Percentiles rank a stretch among this genome's conserved stretches.
These are phyloP conservation scores for Cladosporium cucumerinum DNA, from an alignment of 2,329 filamentous ascomycete genomes.

Conservation along the genomic window DNA sequence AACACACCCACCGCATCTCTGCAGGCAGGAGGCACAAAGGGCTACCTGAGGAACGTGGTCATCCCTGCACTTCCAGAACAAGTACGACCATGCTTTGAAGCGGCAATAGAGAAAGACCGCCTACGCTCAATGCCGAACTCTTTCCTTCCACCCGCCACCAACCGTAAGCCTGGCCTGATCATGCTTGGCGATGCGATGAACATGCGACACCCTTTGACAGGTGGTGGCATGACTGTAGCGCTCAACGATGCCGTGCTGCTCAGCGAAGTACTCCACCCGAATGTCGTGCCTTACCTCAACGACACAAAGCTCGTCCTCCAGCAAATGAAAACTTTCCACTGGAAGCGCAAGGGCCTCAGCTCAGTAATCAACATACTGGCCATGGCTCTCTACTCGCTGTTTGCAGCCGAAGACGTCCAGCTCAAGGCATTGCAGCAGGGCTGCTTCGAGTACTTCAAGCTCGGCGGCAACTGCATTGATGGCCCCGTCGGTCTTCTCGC, in stretches of 20 bases:
- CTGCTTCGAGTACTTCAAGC: slow-evolving; percentile 89
- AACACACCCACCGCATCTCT: slow-evolving; percentile 69
- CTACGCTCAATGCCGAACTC: slow-evolving; percentile 94
- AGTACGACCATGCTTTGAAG: slow-evolving; percentile 69
- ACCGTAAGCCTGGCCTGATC: slow-evolving; percentile 67
- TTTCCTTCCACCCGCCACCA: slow-evolving; percentile 78
- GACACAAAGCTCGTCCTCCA: slow-evolving; percentile 63
- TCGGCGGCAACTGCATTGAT: slow-evolving; percentile 66
- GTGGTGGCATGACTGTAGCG: slow-evolving; percentile 96
- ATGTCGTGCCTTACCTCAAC: slow-evolving; percentile 64
- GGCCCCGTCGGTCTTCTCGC: slow-evolving; percentile 79
- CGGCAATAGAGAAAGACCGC: slow-evolving; percentile 71
- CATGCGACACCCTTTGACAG: slow-evolving; percentile 98
- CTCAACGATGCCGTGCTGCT: slow-evolving; percentile 88
- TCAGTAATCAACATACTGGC: slow-evolving; percentile 97
- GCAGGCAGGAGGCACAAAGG: slow-evolving; percentile 76
- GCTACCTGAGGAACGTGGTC: slow-evolving; percentile 75
- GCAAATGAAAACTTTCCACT: slow-evolving; percentile 77
- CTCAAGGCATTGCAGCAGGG: slow-evolving; percentile 79
- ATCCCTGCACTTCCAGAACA: slow-evolving; percentile 71
- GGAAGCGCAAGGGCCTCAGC: slow-evolving; percentile 75
- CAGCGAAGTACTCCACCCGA: slow-evolving; percentile 67
- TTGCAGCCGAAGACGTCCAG: slow-evolving; percentile 76
- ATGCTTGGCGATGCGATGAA: slow-evolving; percentile 94
- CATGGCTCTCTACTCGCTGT: slow-evolving; percentile 85